Percentiles rank a stretch among this genome's conserved stretches.
phyloP scores from a whole-genome alignment of 2,329 filamentous ascomycete species.

The Alternaria sp. region DNA sequence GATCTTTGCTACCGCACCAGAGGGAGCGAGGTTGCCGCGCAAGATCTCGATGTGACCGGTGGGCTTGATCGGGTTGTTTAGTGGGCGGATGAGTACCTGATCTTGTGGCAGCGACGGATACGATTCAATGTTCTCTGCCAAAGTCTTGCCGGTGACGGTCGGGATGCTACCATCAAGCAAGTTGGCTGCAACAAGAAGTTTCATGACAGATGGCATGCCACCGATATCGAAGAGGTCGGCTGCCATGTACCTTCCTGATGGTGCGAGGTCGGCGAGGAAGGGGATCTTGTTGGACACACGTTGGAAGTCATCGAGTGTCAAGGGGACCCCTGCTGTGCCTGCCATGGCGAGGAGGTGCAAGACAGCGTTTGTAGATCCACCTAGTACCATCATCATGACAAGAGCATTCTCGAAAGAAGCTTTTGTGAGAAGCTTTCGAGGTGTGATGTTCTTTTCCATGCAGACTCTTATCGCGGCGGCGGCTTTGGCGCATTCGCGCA shows the following conservation, averaged over 20 bases:
- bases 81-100: slow-evolving; percentile 83
- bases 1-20: slow-evolving; percentile 93
- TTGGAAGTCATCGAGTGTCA: slow-evolving; percentile 85
- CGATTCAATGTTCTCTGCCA: slow-evolving; percentile 80
- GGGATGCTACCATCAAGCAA: slow-evolving; percentile 80
- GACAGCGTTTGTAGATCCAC: slow-evolving; percentile 88
- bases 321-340: slow-evolving; percentile 78
- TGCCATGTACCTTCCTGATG: slow-evolving; percentile 85
- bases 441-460: slow-evolving; percentile 84
- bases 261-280: slow-evolving; percentile 85
- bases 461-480: slow-evolving; percentile 80
- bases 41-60: slow-evolving; percentile 91
- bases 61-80: slow-evolving; percentile 84
- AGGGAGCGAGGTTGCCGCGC: slow-evolving; percentile 85
- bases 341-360: slow-evolving; percentile 93
- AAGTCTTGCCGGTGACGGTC: slow-evolving; percentile 84
- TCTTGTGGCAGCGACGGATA: slow-evolving; percentile 80
- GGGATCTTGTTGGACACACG: slow-evolving; percentile 83
- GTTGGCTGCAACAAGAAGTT: slow-evolving; percentile 79
- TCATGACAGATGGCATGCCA: slow-evolving; percentile 85
- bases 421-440: slow-evolving; percentile 81
- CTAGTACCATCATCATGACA: slow-evolving; percentile 90
- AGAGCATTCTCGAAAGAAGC: slow-evolving; percentile 87
- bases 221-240: slow-evolving; percentile 87
- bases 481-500: slow-evolving; percentile 83